Percentiles rank a stretch among this genome's conserved stretches.
Evolutionary conservation across 345 rosid genomes (phyloP).

Genomic region (Syzygium aromaticum): DNA sequence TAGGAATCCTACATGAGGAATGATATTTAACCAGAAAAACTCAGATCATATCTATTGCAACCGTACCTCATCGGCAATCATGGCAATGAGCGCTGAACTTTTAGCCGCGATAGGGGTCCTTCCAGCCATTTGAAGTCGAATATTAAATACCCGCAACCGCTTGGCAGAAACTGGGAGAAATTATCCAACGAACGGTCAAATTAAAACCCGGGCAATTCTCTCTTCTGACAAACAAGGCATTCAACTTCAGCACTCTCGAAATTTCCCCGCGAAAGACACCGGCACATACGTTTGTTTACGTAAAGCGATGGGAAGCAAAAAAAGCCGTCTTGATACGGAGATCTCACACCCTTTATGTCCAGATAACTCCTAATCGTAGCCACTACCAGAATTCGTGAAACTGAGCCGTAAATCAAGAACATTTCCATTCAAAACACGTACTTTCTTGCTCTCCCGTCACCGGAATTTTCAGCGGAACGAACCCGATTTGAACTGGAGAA

Average conservation of each 20-base stretch:
- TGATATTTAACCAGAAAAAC: not conserved
- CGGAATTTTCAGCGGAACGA: not conserved
- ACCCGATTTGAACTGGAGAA: not conserved
- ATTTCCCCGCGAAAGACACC: not conserved
- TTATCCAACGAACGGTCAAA: not conserved
- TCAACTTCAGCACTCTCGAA: not conserved
- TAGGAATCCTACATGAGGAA: not conserved
- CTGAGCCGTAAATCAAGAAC: not conserved
- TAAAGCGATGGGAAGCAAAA: not conserved
- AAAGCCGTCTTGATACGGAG: not conserved
- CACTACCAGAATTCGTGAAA: not conserved
- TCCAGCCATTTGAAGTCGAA: conserved; percentile 12
- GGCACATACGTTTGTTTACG: not conserved
- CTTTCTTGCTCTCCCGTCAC: not conserved
- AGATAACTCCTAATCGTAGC: not conserved
- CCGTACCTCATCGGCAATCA: conserved; percentile 16
- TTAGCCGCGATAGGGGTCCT: conserved; percentile 3
- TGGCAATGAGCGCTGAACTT: conserved; percentile 11
- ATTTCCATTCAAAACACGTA: not conserved
- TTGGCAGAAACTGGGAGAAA: not conserved
- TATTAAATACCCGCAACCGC: not conserved
- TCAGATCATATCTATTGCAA: not conserved
- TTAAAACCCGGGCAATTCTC: not conserved
- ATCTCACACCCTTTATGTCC: not conserved
- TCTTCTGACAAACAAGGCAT: not conserved